Base-by-base conservation (phyloP, 2,329 filamentous ascomycete genomes). In the Alternaria sp. region DNA sequence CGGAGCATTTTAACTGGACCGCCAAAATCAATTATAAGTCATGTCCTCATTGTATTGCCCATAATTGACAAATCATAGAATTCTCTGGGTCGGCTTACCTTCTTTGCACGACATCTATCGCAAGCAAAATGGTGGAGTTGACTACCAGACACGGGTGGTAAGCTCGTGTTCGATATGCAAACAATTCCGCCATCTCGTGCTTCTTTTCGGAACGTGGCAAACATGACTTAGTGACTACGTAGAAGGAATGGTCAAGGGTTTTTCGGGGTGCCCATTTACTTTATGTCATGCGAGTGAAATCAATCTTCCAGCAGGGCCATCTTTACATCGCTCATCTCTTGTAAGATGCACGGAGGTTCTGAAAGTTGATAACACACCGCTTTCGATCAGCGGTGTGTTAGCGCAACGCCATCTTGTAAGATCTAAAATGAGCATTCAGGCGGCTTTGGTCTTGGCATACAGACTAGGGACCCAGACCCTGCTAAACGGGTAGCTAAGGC, bases 141-240 rank as follows among this genome's bases (percentile, higher is more conserved):
- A 36, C 32, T 36, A 14, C 32, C 20, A 27, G 43, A 45, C 43
- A 45, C 0, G 12, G 43, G 43, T 45, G 43, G 43, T 10, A 45
- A 25, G 22, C 43, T 45, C 10, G 43, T 45, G 1, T 45, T 45
- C 43, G 43, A 45, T 45, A 45, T 45, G 43, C 43, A 45, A 45
- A 45, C 6, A 4, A 45, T 45, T 25, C 1, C 43, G 43, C 43
- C 43, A 45, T 45, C 43, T 45, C 43, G 43, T 45, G 43, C 43
- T 45, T 45, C 43, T 45, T 45, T 45, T 45, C 43, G 43, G 11
- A 45, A 45, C 4, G 43, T 45, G 43, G 43, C 43, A 45, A 45
- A 45, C 43, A 45, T 45, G 12, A 27, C 2, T 22, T 45, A 5
- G 16, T 45, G 43, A 45, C 18, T 14, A 36, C 12, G 32, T n/a